These are phyloP conservation scores for Cajanus cajan DNA, from an alignment of 306 rosid genomes.

Conservation along the genomic window DNA sequence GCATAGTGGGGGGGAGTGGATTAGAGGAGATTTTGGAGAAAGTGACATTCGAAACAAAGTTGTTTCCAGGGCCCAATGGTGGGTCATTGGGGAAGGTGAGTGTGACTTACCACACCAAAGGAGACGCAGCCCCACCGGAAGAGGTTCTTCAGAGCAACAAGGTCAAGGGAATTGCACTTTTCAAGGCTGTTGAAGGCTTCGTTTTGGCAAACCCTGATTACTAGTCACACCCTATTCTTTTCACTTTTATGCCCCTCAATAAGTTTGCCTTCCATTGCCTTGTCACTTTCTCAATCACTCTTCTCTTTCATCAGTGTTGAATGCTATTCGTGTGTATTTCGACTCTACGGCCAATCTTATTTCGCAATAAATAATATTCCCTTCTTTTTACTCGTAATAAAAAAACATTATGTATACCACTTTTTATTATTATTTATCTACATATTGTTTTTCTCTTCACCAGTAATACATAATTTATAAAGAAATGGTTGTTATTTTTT, in stretches of 20 bases:
- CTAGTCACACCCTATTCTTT: neutral
- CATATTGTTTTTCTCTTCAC: too few relatives aligned
- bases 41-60: neutral
- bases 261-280: too few relatives aligned
- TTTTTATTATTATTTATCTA: too few relatives aligned
- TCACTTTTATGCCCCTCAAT: neutral
- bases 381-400: too few relatives aligned
- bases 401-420: too few relatives aligned
- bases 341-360: too few relatives aligned
- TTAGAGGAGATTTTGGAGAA: constrained; percentile 27
- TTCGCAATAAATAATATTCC: too few relatives aligned
- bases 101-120: constrained; percentile 22
- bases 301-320: too few relatives aligned
- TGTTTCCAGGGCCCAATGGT: constrained; percentile 20
- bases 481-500: too few relatives aligned
- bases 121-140: constrained; percentile 1
- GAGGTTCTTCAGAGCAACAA: constrained; percentile 1
- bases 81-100: constrained; percentile 27
- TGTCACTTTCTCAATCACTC: too few relatives aligned
- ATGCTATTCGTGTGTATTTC: too few relatives aligned
- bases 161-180: constrained; percentile 13
- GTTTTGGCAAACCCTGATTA: constrained; percentile 14
- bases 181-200: constrained; percentile 29
- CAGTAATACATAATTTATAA: too few relatives aligned
- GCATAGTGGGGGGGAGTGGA: constrained; percentile 26